Evolutionary conservation across 2,329 filamentous ascomycete genomes (phyloP), one percentile per base, ranked within the genome.

Genomic region (Hypoxylon sp.): DNA sequence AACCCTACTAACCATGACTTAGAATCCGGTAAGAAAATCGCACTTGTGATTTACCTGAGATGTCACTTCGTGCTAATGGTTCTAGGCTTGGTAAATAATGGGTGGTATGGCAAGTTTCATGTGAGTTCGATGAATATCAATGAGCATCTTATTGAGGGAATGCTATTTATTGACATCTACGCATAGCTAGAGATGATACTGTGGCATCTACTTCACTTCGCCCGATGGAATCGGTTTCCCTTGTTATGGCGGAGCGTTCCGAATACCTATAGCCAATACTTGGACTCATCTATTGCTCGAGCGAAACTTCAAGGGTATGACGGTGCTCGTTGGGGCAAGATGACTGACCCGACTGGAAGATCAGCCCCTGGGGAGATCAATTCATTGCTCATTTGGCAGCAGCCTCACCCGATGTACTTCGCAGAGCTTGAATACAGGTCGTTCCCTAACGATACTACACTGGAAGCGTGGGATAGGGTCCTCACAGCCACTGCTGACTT

Each of bases 321-420:
- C 4, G 82, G 83, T 33, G 83, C 83, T 5, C 78, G 82, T 54
- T 81, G 74, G 84, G 84, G 72, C 55, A 87, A 89, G 73, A 88
- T 88, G 86, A 86, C 83, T 9, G 87, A 88, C 73, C 85, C 86
- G 0, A 83, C 82, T 0, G 86, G 87, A 26, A 80, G 84, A 10
- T 86, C 83, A 51, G 85, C 86, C 1, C 87, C 88, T 0, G 88
- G 88, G 1, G 85, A 87, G 68, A 89, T 90, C 74, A 90, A 90
- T 74, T 84, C 83, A 9, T 78, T 90, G 1, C 78, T 90, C 2
- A 86, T 89, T 63, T 90, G 88, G 88, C 88, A 90, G 71, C 88
- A 89, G 71, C 87, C 87, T 6, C 88, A 90, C 73, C 81, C 85
- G 0, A 85, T 89, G 81, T 87, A 87, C 73, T 87, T 89, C 71